These are phyloP conservation scores for Plasmodium adleri DNA, from an alignment of 169 alveolate genomes.

Conservation along the genomic window DNA sequence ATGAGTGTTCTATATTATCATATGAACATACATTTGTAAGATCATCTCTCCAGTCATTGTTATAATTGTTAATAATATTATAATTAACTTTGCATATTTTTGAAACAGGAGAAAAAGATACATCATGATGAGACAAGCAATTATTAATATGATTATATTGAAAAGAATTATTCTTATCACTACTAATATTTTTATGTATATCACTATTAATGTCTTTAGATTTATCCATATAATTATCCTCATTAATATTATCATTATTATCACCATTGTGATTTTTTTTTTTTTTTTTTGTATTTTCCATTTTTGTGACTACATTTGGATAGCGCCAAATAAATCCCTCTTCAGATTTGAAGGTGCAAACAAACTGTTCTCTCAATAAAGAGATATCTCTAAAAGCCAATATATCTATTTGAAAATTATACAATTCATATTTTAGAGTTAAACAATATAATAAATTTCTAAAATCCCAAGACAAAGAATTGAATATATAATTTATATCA, in stretches of 20 bases:
- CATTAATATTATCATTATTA: neutral
- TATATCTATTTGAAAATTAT: slow-evolving; percentile 34
- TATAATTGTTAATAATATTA: neutral
- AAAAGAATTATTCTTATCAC: no score
- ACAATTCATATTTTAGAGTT: slow-evolving; percentile 41
- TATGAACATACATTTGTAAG: neutral
- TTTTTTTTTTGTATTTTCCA: neutral
- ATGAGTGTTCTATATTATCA: neutral
- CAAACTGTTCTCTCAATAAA: neutral
- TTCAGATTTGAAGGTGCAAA: neutral
- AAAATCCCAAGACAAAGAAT: slow-evolving; percentile 49
- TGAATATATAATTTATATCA: slow-evolving; percentile 26
- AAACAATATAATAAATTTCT: slow-evolving; percentile 63
- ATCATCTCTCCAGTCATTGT: neutral
- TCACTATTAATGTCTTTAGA: no score
- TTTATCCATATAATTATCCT: no score
- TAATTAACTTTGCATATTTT: slow-evolving; percentile 13
- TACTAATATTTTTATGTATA: no score
- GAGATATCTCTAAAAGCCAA: slow-evolving; percentile 54
- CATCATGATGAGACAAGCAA: neutral
- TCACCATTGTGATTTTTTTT: no score
- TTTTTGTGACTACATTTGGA: slow-evolving; percentile 6
- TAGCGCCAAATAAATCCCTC: slow-evolving; percentile 20
- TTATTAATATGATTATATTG: no score
- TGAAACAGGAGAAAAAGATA: neutral